Conservation (phyloP, 1,284 basidiomycete species). For the Volvariella volvacea region DNA sequence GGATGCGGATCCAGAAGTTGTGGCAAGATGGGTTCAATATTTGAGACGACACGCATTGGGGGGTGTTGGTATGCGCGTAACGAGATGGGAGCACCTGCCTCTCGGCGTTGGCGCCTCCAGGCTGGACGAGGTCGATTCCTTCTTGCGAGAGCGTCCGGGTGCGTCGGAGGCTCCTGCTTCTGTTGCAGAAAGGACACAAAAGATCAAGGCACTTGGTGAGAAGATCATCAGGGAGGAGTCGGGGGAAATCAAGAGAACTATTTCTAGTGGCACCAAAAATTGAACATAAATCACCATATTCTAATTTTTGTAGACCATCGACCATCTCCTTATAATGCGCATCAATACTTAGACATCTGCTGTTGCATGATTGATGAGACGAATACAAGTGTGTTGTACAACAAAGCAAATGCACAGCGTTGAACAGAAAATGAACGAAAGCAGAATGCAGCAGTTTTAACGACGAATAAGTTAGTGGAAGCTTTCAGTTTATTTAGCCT, state of each 20-base stretch:
- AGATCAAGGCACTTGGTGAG: slow-evolving; percentile 34
- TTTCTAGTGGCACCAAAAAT: background rate
- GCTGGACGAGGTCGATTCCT: slow-evolving; percentile 25
- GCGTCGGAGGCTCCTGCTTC: slow-evolving; percentile 13
- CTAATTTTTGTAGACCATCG: background rate
- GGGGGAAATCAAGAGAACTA: background rate
- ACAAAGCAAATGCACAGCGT: background rate
- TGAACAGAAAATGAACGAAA: no score
- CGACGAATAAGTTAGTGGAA: no score
- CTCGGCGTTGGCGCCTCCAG: slow-evolving; percentile 54
- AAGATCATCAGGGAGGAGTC: slow-evolving; percentile 36
- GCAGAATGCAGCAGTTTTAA: no score
- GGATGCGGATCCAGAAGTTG: slow-evolving; percentile 77
- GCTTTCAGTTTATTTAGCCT: background rate
- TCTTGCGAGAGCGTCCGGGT: background rate
- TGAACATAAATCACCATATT: background rate
- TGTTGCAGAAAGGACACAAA: slow-evolving; percentile 17
- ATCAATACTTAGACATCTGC: no score
- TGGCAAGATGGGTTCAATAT: slow-evolving; percentile 82
- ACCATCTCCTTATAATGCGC: no score
- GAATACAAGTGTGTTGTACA: background rate
- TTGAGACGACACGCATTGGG: slow-evolving; percentile 72
- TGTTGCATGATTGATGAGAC: no score
- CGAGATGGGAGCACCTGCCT: slow-evolving; percentile 71
- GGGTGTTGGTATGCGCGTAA: slow-evolving; percentile 83